These are phyloP conservation scores for Stachybotrys elegans DNA, from an alignment of 2,329 filamentous ascomycete species.

Conservation along the genomic window DNA sequence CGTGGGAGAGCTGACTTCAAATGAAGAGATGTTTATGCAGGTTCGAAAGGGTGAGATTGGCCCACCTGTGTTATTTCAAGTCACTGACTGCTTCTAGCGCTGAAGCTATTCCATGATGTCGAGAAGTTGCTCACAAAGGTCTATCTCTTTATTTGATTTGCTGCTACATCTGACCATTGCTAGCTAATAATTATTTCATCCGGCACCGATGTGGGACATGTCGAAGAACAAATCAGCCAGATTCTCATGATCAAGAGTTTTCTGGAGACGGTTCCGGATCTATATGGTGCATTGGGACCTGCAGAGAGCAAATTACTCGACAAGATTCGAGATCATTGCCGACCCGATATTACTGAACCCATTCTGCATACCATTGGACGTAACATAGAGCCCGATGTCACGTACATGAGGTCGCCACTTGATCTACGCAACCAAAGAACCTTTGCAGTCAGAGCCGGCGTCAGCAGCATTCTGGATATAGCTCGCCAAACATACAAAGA, in stretches of 20 bases:
- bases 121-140: slow-evolving; percentile 77
- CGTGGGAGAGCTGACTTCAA: slow-evolving; percentile 72
- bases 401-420: slow-evolving; percentile 71
- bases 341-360: slow-evolving; percentile 52
- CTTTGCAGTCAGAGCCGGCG: slow-evolving; percentile 82
- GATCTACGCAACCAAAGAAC: slow-evolving; percentile 86
- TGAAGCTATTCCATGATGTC: slow-evolving; percentile 71
- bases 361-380: slow-evolving; percentile 61
- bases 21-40: slow-evolving; percentile 79
- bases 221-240: slow-evolving; percentile 80
- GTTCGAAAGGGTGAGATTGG: slow-evolving; percentile 58
- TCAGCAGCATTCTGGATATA: slow-evolving; percentile 83
- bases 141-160: background rate
- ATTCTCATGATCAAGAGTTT: slow-evolving; percentile 85
- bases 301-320: slow-evolving; percentile 60
- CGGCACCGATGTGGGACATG: slow-evolving; percentile 59
- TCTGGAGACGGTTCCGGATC: slow-evolving; percentile 58
- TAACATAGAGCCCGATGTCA: slow-evolving; percentile 76
- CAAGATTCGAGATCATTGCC: slow-evolving; percentile 66
- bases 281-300: slow-evolving; percentile 64
- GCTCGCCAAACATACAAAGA: slow-evolving; percentile 88
- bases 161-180: background rate
- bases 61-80: background rate
- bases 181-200: slow-evolving; percentile 73
- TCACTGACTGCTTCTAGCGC: slow-evolving; percentile 40